Base-by-base conservation (phyloP, 2,329 filamentous ascomycete genomes). In the Grosmannia clavigera region DNA sequence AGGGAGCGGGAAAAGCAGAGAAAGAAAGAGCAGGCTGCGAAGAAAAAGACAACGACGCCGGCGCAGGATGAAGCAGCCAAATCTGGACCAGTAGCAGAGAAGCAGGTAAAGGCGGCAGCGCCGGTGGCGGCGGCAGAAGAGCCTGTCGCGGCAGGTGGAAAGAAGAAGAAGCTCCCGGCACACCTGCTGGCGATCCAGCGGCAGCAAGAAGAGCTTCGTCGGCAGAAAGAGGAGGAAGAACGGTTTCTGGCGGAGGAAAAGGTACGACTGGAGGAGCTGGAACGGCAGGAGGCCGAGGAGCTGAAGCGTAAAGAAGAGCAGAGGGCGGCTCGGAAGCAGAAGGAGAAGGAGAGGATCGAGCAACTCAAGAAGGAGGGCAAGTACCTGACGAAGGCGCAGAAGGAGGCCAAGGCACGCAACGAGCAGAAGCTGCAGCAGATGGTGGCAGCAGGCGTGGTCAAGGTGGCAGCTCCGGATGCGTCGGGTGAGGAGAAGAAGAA, bases 1-100 rank as follows among this genome's bases (percentile, higher is more conserved):
- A 99, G 96, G 77, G 94, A 99, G 78, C 85, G 90, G 63, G 94
- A 99, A 78, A 99, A 99, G 84, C 89, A 94, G 76, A 82, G 92
- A 66, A 99, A 99, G 78, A 99, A 92, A 84, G 94, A 99, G 75
- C 88, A 97, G 86, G 90, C 90, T 65, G 85, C 88, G 33, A 90
- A 92, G 77, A 95, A 95, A 80, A 95, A 94, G 76, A 75, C 80
- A 35, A 68, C 80, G 40, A 68, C 79, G 29, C 75, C 79, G 16
- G 75, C 74, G 40, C 48, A 57, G 35, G 79, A 76, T 16, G 78
- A 87, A 64, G 75, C 79, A 25, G 75, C 74, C 43, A 82, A 83
- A 64, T 76, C 73, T 22, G 72, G 81, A 33, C 76, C 73, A 33
- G 73, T 76, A 61, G 73, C 76, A 61, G 59, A 25, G 27, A 57